phyloP scores from a whole-genome alignment of 805 yeast genomes.

The Isabelozyma heimii region DNA sequence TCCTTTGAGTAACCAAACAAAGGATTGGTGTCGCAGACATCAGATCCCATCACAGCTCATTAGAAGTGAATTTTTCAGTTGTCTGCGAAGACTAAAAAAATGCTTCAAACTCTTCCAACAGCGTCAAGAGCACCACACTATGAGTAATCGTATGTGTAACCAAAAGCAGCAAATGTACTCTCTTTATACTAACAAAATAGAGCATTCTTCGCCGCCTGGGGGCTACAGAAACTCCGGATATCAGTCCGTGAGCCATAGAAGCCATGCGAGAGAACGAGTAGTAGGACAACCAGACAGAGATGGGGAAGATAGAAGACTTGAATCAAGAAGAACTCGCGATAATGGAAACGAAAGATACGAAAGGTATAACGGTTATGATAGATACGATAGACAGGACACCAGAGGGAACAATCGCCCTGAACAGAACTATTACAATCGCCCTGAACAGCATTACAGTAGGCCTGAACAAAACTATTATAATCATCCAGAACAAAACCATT shows the following conservation, averaged over 20 bases:
- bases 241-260: not conserved
- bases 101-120: too few relatives aligned
- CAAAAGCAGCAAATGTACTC: too few relatives aligned
- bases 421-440: not conserved
- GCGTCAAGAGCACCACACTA: too few relatives aligned
- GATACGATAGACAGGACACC: conserved; percentile 10
- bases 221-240: not conserved
- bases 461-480: not conserved
- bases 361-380: conserved; percentile 15
- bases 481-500: too few relatives aligned
- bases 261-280: conserved; percentile 6
- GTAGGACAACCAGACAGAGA: conserved; percentile 2
- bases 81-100: not conserved
- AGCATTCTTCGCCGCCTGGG: conserved; percentile 1
- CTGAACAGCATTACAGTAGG: not conserved
- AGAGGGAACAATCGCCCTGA: conserved; percentile 6
- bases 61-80: not conserved
- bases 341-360: conserved; percentile 13
- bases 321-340: conserved; percentile 9
- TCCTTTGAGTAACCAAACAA: too few relatives aligned
- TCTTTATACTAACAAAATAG: conserved; percentile 1
- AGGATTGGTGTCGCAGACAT: too few relatives aligned
- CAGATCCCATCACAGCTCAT: too few relatives aligned
- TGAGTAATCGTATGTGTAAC: not conserved
- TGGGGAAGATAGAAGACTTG: conserved; percentile 2